Conservation (phyloP, 164 flowering plant genomes). For the Santalum album region DNA sequence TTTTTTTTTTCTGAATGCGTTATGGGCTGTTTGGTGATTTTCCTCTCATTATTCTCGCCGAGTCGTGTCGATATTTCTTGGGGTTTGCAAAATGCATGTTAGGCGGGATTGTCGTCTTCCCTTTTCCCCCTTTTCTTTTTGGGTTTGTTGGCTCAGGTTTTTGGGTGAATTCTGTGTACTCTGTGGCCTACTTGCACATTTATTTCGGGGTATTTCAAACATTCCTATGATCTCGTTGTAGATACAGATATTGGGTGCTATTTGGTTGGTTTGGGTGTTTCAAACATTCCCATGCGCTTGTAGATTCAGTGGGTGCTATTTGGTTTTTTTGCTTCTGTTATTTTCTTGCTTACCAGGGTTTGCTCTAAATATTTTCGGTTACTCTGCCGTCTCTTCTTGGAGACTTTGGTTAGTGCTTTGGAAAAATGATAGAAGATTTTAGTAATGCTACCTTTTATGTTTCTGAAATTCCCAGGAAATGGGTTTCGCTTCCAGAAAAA, state of each 20-base stretch:
- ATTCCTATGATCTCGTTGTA: no score
- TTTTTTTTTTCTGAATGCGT: background rate
- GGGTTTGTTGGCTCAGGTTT: background rate
- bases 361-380: no score
- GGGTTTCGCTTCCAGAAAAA: slow-evolving; percentile 82
- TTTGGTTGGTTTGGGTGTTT: no score
- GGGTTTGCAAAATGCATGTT: no score
- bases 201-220: no score
- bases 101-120: background rate
- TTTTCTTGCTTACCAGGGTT: background rate
- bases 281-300: no score
- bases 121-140: background rate
- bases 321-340: no score
- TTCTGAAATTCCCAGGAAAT: slow-evolving; percentile 36
- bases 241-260: no score
- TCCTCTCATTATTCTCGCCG: background rate
- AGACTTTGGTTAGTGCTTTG: background rate
- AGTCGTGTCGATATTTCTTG: background rate
- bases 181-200: background rate
- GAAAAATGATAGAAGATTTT: background rate
- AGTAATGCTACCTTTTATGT: background rate
- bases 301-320: no score
- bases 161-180: background rate
- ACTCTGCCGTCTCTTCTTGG: no score
- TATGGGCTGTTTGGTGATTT: background rate